Percentiles rank a stretch among this genome's conserved stretches.
Conservation (phyloP, 768 basidiomycete species). For the Leccinellum luteum region DNA sequence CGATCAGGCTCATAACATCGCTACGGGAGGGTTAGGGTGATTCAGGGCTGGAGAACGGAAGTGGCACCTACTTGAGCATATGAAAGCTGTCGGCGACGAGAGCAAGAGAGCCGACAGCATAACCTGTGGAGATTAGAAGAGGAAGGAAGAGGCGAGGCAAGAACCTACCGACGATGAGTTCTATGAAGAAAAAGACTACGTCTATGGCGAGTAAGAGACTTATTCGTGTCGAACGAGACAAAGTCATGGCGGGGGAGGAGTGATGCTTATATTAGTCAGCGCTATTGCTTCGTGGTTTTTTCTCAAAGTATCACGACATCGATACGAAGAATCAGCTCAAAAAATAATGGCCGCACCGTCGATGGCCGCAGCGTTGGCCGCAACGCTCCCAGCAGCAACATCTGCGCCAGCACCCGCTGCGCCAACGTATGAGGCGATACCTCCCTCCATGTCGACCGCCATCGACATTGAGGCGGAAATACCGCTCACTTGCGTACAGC, state of each 20-base stretch:
- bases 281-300: background rate
- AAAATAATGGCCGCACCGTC: constrained; percentile 71
- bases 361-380: constrained; percentile 92
- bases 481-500: constrained; percentile 71
- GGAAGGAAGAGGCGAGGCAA: constrained; percentile 9
- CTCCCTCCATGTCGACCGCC: constrained; percentile 87
- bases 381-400: constrained; percentile 65
- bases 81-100: constrained; percentile 97
- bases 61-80: constrained; percentile 84
- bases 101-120: constrained; percentile 93
- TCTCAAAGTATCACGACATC: background rate
- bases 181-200: constrained; percentile 80
- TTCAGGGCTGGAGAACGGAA: background rate
- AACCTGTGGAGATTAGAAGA: constrained; percentile 49
- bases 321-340: background rate
- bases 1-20: constrained; percentile 93
- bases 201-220: constrained; percentile 81
- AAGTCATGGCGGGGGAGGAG: constrained; percentile 24
- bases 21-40: constrained; percentile 40
- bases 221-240: constrained; percentile 73
- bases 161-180: constrained; percentile 69
- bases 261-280: constrained; percentile 22
- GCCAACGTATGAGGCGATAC: constrained; percentile 81
- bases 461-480: constrained; percentile 94
- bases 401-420: constrained; percentile 59